Conservation (phyloP, 2,329 filamentous ascomycete genomes). For the Epichloe typhina region DNA sequence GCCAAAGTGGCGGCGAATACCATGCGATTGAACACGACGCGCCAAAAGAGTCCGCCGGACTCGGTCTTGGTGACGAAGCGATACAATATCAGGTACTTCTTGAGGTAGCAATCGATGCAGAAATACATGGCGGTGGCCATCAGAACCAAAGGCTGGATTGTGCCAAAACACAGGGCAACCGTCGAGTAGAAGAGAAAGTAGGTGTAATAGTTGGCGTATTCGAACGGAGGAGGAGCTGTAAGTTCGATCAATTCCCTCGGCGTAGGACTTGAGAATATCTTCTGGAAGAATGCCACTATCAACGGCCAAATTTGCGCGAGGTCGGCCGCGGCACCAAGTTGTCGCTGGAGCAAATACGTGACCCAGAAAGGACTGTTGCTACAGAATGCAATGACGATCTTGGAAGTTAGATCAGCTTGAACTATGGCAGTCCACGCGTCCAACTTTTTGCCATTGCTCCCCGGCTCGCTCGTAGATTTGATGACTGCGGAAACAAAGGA, state of each 20-base stretch:
- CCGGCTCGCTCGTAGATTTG: conserved; percentile 30
- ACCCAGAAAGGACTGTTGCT: conserved; percentile 85
- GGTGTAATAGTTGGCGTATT: conserved; percentile 96
- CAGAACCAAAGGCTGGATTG: conserved; percentile 76
- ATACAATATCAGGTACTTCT: conserved; percentile 91
- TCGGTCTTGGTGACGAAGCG: conserved; percentile 96
- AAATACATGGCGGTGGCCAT: conserved; percentile 86
- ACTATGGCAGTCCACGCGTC: conserved; percentile 58
- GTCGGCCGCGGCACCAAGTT: conserved; percentile 86
- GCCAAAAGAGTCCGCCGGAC: conserved; percentile 87
- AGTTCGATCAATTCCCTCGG: conserved; percentile 84
- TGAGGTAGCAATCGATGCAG: conserved; percentile 70
- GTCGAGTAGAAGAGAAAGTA: conserved; percentile 94
- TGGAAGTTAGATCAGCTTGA: conserved; percentile 46
- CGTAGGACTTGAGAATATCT: conserved; percentile 76
- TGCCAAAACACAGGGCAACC: conserved; percentile 71
- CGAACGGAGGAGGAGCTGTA: conserved; percentile 82
- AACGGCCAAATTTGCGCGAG: conserved; percentile 79
- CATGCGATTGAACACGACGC: conserved; percentile 82
- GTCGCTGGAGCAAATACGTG: conserved; percentile 82
- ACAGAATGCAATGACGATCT: conserved; percentile 64
- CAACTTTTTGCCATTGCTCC: conserved; percentile 26
- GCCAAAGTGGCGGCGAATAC: conserved; percentile 69
- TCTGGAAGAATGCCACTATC: conserved; percentile 70
- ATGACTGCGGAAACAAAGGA: conserved; percentile 56